Percentiles rank a stretch among this genome's conserved stretches.
These are phyloP conservation scores for Bolboschoenoplectus hybrid DNA, from an alignment of 202 grass and related monocot species.

Conservation along the genomic window DNA sequence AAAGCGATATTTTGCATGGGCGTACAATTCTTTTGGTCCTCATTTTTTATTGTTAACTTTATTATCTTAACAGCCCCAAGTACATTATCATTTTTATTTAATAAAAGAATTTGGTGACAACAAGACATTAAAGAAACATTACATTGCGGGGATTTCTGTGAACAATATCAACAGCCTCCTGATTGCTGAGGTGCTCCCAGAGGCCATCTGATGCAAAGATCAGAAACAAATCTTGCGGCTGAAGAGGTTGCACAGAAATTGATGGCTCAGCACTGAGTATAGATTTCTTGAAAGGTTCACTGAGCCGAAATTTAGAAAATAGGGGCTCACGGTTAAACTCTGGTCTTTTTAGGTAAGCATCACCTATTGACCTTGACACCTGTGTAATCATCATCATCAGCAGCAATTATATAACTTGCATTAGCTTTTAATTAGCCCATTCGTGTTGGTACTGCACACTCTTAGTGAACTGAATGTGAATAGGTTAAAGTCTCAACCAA, in stretches of 20 bases:
- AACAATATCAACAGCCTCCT: conserved; percentile 95
- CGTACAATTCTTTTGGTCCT: neutral
- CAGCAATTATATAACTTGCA: neutral
- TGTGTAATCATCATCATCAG: conserved; percentile 48
- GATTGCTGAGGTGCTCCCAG: conserved; percentile 90
- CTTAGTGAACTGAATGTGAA: neutral
- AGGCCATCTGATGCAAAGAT: conserved; percentile 96
- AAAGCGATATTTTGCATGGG: neutral
- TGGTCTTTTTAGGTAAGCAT: conserved; percentile 77
- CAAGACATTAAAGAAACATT: conserved; percentile 43
- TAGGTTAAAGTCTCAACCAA: conserved; percentile 2
- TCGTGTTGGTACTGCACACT: neutral
- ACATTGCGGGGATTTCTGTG: conserved; percentile 70
- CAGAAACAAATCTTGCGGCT: conserved; percentile 71
- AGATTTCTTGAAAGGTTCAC: conserved; percentile 68
- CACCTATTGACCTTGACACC: conserved; percentile 92
- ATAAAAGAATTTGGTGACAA: neutral
- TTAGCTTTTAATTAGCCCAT: neutral
- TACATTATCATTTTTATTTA: neutral
- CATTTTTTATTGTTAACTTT: neutral
- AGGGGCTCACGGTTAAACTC: conserved; percentile 86
- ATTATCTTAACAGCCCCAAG: neutral
- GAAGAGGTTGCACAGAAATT: conserved; percentile 72
- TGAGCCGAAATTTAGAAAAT: conserved; percentile 74
- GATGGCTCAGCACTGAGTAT: conserved; percentile 87